Evolutionary conservation across 345 rosid genomes (phyloP), one percentile per base, ranked within the genome.

Genomic region (Pelargonium nanum): DNA sequence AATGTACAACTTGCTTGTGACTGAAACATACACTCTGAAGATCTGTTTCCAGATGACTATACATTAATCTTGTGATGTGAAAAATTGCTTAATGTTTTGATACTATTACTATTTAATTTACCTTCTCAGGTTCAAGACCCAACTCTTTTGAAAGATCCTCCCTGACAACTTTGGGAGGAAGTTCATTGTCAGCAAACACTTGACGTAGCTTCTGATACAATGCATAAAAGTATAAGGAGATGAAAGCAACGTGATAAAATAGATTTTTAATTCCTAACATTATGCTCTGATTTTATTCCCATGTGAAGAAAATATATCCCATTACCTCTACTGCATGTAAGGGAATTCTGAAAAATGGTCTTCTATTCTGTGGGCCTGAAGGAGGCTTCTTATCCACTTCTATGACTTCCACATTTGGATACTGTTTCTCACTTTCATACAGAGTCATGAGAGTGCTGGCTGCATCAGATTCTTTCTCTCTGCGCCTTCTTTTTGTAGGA

Each of bases 101-200:
- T 30, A 30, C 6, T 30, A 28, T 51, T 62, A 15, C 53, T 17
- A 32, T 21, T 52, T 10, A 24, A 21, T 19, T 61, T 78, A 89
- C 99, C 96, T 86, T 93, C 64, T 82, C 97, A 56, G 80, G 80
- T 5, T 83, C 82, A 75, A 89, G 88, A 71, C 79, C 87, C 83
- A 89, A 74, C 66, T 93, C 96, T 62, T 82, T 76, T 52, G 97
- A 82, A 68, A 93, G 96, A 50, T 77, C 76, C 62, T 81, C 96
- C 77, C 75, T 84, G 70, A 81, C 75, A 58, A 75, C 68, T 76
- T 84, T 87, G 30, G 96, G 79, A 44, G 97, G 99, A 79, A 93
- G 99, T 70, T 90, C 97, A 78, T 87, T 82, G 80, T 87, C 86
- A 22, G 83, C 83, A 80, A 93, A 93, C 56, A 78, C 99, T 71